Conservation (phyloP, 202 grass and related monocot species). For the Setaria viridis region DNA sequence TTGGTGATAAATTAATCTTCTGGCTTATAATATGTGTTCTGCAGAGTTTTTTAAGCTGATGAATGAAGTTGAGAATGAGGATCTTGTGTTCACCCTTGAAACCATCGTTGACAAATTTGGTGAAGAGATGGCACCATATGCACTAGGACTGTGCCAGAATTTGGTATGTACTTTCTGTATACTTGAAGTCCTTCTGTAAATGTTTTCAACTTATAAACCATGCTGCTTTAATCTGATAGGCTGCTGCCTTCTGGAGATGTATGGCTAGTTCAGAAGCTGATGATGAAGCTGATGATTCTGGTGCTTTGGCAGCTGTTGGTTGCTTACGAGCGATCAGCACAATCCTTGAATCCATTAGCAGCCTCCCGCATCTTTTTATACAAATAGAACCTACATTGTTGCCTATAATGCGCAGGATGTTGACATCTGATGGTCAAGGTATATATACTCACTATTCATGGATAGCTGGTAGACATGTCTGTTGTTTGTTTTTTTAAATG, state of each 20-base stretch:
- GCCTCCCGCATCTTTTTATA: conserved; percentile 81
- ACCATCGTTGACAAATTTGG: conserved; percentile 97
- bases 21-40: conserved; percentile 28
- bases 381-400: conserved; percentile 80
- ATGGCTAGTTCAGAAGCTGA: conserved; percentile 85
- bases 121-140: conserved; percentile 96
- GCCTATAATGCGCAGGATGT: conserved; percentile 86
- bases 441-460: conserved; percentile 26
- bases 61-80: conserved; percentile 94
- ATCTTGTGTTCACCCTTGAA: conserved; percentile 90
- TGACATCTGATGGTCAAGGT: conserved; percentile 95
- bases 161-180: conserved; percentile 55
- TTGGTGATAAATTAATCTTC: conserved; percentile 30
- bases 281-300: conserved; percentile 88
- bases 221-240: conserved; percentile 46
- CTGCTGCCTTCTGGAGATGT: conserved; percentile 90
- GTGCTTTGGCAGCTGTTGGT: conserved; percentile 90
- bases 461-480: neutral
- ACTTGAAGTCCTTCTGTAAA: neutral
- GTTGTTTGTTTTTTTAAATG: neutral
- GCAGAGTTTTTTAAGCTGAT: conserved; percentile 94
- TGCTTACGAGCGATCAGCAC: conserved; percentile 93
- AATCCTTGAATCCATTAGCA: conserved; percentile 91
- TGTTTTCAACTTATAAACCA: neutral
- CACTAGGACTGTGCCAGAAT: conserved; percentile 90